Conservation (phyloP, 2,329 filamentous ascomycete genomes). For the Chalaropsis thielavioides region DNA sequence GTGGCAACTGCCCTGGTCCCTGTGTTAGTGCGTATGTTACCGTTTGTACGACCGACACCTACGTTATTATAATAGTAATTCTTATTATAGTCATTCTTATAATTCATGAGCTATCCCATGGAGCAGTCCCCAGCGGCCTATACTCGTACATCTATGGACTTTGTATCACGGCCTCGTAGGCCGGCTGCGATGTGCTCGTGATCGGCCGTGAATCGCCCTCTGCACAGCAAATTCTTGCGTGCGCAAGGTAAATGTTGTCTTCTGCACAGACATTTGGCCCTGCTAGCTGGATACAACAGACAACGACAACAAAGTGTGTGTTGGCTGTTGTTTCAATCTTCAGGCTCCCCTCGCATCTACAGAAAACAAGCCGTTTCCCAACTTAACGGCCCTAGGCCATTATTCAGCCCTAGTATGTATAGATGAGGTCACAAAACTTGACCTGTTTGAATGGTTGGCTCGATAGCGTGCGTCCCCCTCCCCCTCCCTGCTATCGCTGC, state of each 20-base stretch:
- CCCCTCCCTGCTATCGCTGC: neutral
- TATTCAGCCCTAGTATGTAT: neutral
- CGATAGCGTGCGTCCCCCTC: neutral
- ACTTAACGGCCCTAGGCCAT: too few species aligned
- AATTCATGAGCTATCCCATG: too few species aligned
- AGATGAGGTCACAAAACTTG: neutral
- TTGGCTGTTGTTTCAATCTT: too few species aligned
- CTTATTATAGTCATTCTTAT: too few species aligned
- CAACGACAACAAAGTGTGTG: neutral
- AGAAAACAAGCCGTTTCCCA: too few species aligned
- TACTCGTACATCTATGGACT: too few species aligned
- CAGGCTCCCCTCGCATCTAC: too few species aligned
- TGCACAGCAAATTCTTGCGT: neutral
- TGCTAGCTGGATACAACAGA: neutral
- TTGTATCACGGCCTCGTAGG: too few species aligned
- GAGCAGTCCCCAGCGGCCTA: too few species aligned
- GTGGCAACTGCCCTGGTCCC: constrained; percentile 3
- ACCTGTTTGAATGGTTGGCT: neutral
- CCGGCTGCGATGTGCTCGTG: too few species aligned
- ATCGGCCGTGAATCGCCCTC: too few species aligned
- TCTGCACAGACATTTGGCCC: neutral
- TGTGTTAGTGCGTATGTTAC: constrained; percentile 1
- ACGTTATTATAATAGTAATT: too few species aligned
- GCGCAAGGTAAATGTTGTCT: neutral
- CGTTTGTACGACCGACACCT: neutral